Evolutionary conservation across 208 protist genomes (phyloP).

Genomic region (Phytomonas serpens): DNA sequence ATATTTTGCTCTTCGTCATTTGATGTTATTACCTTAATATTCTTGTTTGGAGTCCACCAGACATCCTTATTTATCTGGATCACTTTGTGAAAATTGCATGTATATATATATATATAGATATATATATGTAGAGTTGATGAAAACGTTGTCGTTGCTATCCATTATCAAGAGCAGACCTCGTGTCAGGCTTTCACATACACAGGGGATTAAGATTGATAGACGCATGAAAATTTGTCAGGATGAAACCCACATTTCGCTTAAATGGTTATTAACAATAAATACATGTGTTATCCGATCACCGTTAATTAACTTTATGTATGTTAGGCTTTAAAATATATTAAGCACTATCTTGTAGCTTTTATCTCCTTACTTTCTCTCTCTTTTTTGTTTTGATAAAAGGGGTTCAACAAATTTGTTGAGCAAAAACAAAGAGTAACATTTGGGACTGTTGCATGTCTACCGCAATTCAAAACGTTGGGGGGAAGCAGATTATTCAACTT

Average conservation of each 20-base stretch:
- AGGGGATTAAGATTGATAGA: neutral
- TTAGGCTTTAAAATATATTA: neutral
- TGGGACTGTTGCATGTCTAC: neutral
- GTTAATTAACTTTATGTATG: neutral
- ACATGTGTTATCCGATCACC: neutral
- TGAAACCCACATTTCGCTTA: neutral
- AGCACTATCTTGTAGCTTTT: neutral
- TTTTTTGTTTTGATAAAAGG: neutral
- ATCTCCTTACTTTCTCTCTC: neutral
- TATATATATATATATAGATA: neutral
- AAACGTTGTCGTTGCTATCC: neutral
- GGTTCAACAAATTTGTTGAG: neutral
- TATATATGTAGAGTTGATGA: neutral
- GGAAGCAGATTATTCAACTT: slow-evolving; percentile 28
- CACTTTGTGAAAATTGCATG: neutral
- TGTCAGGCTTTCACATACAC: neutral
- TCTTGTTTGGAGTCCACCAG: neutral
- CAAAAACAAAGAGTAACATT: neutral
- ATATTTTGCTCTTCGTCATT: neutral
- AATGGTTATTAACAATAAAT: neutral
- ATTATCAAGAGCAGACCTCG: neutral
- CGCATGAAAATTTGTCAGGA: neutral
- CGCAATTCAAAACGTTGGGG: slow-evolving; percentile 13
- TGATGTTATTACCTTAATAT: neutral
- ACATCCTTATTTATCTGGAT: neutral